These are phyloP conservation scores for Pezicula neosporulosa DNA, from an alignment of 2,329 filamentous ascomycete genomes.

Conservation along the genomic window DNA sequence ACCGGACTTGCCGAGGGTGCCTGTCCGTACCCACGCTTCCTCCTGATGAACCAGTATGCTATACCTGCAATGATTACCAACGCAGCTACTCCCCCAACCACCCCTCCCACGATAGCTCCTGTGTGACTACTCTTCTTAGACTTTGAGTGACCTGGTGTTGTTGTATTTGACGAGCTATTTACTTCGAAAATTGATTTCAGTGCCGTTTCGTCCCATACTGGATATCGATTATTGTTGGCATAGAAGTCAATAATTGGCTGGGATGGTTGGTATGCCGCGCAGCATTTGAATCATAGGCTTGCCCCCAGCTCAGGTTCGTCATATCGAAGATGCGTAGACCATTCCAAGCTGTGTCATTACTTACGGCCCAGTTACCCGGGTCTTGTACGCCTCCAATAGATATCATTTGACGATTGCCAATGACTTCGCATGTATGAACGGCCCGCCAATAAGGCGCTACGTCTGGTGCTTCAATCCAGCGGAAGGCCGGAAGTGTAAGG, in stretches of 20 bases:
- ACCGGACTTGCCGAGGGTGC: not conserved
- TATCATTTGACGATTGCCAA: slow-evolving; percentile 12
- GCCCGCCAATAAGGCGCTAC: slow-evolving; percentile 2
- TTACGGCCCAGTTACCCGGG: not conserved
- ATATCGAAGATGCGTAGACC: slow-evolving; percentile 9
- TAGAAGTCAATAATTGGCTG: not conserved
- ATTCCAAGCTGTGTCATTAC: not conserved
- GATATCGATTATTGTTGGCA: not conserved
- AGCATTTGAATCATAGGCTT: slow-evolving; percentile 3
- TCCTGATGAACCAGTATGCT: not conserved
- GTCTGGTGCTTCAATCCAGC: slow-evolving; percentile 6
- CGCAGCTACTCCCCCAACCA: not conserved
- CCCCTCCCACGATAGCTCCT: slow-evolving; percentile 25
- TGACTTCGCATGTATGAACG: slow-evolving; percentile 6
- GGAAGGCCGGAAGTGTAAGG: slow-evolving; percentile 11
- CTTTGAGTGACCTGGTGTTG: no score
- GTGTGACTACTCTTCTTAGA: not conserved
- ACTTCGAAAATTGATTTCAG: not conserved
- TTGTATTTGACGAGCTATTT: not conserved
- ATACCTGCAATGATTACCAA: not conserved
- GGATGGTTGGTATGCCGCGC: not conserved
- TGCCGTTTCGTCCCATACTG: not conserved
- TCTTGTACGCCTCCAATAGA: slow-evolving; percentile 5
- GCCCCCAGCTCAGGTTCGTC: slow-evolving; percentile 4
- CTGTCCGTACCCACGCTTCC: not conserved